These are phyloP conservation scores for Trifolium pratense DNA, from an alignment of 306 rosid species.

Conservation along the genomic window DNA sequence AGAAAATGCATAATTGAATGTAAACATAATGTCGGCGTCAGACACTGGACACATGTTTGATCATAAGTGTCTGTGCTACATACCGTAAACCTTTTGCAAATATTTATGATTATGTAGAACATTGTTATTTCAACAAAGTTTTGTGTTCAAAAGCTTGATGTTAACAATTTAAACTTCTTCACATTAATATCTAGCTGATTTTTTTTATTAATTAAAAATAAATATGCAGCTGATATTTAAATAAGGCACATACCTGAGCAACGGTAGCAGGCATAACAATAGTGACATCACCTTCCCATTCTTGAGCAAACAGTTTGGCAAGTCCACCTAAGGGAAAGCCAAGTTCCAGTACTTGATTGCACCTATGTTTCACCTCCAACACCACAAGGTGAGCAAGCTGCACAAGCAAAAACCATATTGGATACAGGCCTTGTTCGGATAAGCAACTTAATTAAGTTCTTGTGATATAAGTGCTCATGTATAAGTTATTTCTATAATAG, in stretches of 20 bases:
- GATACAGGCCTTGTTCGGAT: not conserved
- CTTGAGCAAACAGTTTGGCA: constrained; percentile 94
- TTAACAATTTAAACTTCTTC: constrained; percentile 18
- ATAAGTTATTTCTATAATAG: too few species aligned
- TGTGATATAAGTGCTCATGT: too few species aligned
- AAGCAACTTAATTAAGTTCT: too few species aligned
- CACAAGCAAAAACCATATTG: constrained; percentile 36
- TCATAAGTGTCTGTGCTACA: not conserved
- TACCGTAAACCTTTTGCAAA: not conserved
- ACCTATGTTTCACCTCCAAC: constrained; percentile 97
- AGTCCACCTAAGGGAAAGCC: constrained; percentile 94
- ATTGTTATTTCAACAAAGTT: not conserved
- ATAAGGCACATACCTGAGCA: constrained; percentile 70
- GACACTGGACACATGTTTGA: not conserved
- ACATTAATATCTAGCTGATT: not conserved
- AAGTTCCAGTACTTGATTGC: constrained; percentile 84
- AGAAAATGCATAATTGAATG: not conserved
- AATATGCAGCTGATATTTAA: constrained; percentile 2
- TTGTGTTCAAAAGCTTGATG: constrained; percentile 23
- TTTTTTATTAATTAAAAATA: not conserved
- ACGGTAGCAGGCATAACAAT: constrained; percentile 98
- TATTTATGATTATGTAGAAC: constrained; percentile 10
- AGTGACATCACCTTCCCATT: constrained; percentile 98
- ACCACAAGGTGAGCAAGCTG: constrained; percentile 97
- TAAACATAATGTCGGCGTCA: not conserved